A percentile compares a stretch with the other conserved stretches of the same genome.
These are phyloP conservation scores for Tanacetum coccineum DNA, from an alignment of 129 eudicot species.

Conservation along the genomic window DNA sequence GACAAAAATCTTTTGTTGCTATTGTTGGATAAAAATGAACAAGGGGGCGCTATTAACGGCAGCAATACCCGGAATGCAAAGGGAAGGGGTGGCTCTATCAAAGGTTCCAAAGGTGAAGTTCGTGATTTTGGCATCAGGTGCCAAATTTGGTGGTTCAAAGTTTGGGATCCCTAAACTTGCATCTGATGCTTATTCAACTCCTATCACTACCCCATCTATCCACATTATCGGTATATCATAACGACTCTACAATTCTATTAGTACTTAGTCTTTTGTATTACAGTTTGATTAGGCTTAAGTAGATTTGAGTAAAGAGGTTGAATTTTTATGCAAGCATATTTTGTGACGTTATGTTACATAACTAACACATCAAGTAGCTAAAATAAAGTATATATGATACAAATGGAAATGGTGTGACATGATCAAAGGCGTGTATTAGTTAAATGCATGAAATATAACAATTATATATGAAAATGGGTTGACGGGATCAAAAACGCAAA, in stretches of 20 bases:
- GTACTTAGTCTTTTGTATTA: not conserved
- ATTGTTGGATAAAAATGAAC: too few species aligned
- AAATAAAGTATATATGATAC: too few species aligned
- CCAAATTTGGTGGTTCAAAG: slow-evolving; percentile 31
- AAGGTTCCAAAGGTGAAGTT: slow-evolving; percentile 37
- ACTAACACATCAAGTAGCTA: too few species aligned
- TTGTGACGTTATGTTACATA: too few species aligned
- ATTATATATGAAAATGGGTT: too few species aligned
- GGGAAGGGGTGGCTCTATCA: slow-evolving; percentile 28
- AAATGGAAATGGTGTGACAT: too few species aligned
- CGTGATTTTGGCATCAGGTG: slow-evolving; percentile 32
- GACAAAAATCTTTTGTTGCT: not conserved
- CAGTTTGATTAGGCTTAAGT: not conserved
- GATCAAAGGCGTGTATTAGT: too few species aligned
- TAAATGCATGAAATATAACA: too few species aligned
- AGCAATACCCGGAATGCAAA: slow-evolving; percentile 48
- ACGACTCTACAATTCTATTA: not conserved
- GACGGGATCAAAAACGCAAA: too few species aligned
- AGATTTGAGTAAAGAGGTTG: not conserved
- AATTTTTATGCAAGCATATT: not conserved
- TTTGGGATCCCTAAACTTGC: slow-evolving; percentile 36
- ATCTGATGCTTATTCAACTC: slow-evolving; percentile 29
- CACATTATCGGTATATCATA: slow-evolving; percentile 25
- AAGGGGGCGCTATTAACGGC: slow-evolving; percentile 41
- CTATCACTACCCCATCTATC: slow-evolving; percentile 33